These are phyloP conservation scores for Colletotrichum sp. DNA, from an alignment of 2,329 filamentous ascomycete genomes.

Conservation along the genomic window DNA sequence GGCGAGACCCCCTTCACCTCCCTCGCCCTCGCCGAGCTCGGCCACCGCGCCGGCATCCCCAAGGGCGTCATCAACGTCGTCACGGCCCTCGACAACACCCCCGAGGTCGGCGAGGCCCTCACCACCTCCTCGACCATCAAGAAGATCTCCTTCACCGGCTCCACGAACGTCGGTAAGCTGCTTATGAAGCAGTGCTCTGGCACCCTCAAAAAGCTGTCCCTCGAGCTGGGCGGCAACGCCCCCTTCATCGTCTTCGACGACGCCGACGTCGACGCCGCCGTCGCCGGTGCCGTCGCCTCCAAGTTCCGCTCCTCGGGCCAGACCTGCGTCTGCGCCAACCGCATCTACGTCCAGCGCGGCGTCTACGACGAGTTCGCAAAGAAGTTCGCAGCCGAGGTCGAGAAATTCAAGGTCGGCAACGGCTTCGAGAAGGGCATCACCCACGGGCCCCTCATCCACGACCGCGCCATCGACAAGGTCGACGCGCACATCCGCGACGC, in stretches of 20 bases:
- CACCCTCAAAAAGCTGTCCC: slow-evolving; percentile 83
- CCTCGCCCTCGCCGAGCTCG: slow-evolving; percentile 86
- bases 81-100: slow-evolving; percentile 79
- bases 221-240: slow-evolving; percentile 93
- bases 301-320: slow-evolving; percentile 97
- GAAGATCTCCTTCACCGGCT: slow-evolving; percentile 96
- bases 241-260: slow-evolving; percentile 98
- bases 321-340: slow-evolving; percentile 91
- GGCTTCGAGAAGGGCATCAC: slow-evolving; percentile 75
- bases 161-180: slow-evolving; percentile 68
- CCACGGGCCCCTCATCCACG: slow-evolving; percentile 86
- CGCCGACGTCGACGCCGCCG: slow-evolving; percentile 84
- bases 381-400: slow-evolving; percentile 75
- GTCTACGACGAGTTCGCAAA: slow-evolving; percentile 78
- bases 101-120: slow-evolving; percentile 76
- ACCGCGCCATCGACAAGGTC: slow-evolving; percentile 80
- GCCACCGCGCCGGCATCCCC: slow-evolving; percentile 85
- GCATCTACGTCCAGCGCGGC: slow-evolving; percentile 78
- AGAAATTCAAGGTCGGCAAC: slow-evolving; percentile 75
- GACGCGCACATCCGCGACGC: slow-evolving; percentile 83
- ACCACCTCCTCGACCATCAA: slow-evolving; percentile 79
- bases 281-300: slow-evolving; percentile 80
- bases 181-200: slow-evolving; percentile 89
- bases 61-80: slow-evolving; percentile 91
- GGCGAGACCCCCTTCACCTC: slow-evolving; percentile 92